These are phyloP conservation scores for Sanghuangporus baumii DNA, from an alignment of 1,284 basidiomycete species.

Conservation along the genomic window DNA sequence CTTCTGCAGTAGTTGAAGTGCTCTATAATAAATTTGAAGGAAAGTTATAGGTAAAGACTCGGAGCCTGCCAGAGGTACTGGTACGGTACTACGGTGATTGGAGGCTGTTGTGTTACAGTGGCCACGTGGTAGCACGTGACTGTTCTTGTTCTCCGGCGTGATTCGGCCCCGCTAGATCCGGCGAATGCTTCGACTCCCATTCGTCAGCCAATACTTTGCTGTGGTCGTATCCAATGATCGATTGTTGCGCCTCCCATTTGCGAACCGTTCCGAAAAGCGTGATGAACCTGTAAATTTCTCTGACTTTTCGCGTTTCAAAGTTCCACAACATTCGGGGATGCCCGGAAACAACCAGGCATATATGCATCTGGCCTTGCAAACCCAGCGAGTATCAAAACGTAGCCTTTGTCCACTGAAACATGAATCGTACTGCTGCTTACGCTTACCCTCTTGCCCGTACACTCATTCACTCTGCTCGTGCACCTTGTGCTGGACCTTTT, in stretches of 20 bases:
- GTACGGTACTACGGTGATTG: too few species aligned
- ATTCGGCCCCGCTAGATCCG: neutral
- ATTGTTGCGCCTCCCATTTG: neutral
- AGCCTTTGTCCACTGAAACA: neutral
- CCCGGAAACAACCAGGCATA: neutral
- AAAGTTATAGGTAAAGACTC: too few species aligned
- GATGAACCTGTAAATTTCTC: neutral
- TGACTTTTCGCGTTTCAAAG: neutral
- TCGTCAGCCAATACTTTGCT: neutral
- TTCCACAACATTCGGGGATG: neutral
- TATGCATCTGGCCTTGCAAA: neutral
- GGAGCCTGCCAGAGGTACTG: too few species aligned
- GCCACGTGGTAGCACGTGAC: neutral
- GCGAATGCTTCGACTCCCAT: neutral
- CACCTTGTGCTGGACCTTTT: neutral
- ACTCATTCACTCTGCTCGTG: conserved; percentile 5
- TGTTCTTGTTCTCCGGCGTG: neutral
- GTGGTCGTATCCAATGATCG: neutral
- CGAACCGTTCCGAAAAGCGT: neutral
- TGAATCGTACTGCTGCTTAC: conserved; percentile 2
- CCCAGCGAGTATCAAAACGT: neutral
- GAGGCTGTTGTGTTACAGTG: neutral
- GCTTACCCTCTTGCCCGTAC: conserved; percentile 1
- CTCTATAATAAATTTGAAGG: too few species aligned
- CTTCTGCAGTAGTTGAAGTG: too few species aligned